Evolutionary conservation across 2,329 filamentous ascomycete species (phyloP).

Genomic region (Fusarium guadeloupense): DNA sequence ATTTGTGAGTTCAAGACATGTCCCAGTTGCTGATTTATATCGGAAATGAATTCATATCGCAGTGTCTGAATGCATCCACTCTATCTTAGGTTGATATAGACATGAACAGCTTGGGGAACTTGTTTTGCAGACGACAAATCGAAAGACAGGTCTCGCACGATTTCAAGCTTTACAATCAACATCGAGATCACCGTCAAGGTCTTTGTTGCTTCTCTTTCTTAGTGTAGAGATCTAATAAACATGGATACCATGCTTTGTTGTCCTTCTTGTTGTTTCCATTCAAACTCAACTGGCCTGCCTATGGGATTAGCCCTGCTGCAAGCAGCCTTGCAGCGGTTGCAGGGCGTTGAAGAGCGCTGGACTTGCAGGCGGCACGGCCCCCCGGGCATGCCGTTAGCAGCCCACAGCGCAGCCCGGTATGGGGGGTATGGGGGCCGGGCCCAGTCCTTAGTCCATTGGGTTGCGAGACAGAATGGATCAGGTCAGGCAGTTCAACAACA

Average conservation of each 20-base stretch:
- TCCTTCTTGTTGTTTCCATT: background rate
- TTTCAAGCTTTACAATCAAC: background rate
- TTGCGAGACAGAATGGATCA: conserved; percentile 13
- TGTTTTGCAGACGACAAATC: conserved; percentile 1
- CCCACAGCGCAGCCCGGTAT: background rate
- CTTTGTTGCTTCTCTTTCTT: conserved; percentile 1
- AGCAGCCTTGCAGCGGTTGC: conserved; percentile 17
- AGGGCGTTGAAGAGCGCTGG: conserved; percentile 34
- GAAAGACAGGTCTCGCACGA: background rate
- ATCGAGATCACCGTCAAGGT: conserved; percentile 7
- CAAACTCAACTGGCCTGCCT: background rate
- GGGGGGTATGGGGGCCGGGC: no score
- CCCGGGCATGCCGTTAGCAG: conserved; percentile 14
- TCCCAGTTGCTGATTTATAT: conserved; percentile 4
- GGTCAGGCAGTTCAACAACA: conserved; percentile 26
- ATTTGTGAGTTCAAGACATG: background rate
- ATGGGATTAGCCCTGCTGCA: conserved; percentile 30
- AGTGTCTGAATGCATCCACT: conserved; percentile 28
- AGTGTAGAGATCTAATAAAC: background rate
- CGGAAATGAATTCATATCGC: background rate
- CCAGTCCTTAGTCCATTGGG: background rate
- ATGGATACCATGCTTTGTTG: conserved; percentile 10
- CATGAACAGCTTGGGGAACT: conserved; percentile 32
- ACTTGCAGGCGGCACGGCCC: conserved; percentile 28
- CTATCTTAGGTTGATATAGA: no score